Evolutionary conservation across 2,329 filamentous ascomycete species (phyloP), one percentile per base, ranked within the genome.

Genomic region (Plenodomus biglobosus): DNA sequence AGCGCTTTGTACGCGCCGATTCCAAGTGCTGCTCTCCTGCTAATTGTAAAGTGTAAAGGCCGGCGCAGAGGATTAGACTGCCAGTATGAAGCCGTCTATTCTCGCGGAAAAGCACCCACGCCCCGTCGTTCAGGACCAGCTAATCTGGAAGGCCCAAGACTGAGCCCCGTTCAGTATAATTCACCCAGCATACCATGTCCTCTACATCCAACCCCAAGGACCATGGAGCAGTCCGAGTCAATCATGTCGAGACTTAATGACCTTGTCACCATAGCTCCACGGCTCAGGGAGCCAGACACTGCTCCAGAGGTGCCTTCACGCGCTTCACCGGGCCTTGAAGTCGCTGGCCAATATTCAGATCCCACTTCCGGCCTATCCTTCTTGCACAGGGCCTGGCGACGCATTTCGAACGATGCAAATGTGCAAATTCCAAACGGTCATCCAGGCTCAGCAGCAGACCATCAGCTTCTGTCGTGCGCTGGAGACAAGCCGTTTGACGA

Each of bases 361-460:
- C 76, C 77, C 13, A 78, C 80, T 3, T 75, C 80, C 62, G 62
- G 76, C 37, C 64, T 79, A 59, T 73, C 80, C 57, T 76, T 86
- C 72, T 69, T 89, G 75, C 56, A 87, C 68, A 84, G 86, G 76
- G 75, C 86, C 78, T 76, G 87, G 85, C 67, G 86, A 77, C 72
- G 86, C 77, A 46, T 89, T 61, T 53, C 85, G 76, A 38, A 85
- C 77, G 35, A 85, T 77, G 42, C 84, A 77, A 74, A 73, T 35
- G 68, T 55, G 16, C 69, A 66, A 0, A 21, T 60, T 24, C 27
- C 56, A 20, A 48, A 41, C 11, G 57, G 59, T 0, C 45, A 56
- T 18, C 7, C 53, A 4, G 58, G 46, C 6, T 40, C 42, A 4
- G 39, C 20, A 3, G 61, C 58, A 24, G 72, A 73, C 19, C 72